phyloP scores from a whole-genome alignment of 78 protist species.

The Diacronema lutheri region DNA sequence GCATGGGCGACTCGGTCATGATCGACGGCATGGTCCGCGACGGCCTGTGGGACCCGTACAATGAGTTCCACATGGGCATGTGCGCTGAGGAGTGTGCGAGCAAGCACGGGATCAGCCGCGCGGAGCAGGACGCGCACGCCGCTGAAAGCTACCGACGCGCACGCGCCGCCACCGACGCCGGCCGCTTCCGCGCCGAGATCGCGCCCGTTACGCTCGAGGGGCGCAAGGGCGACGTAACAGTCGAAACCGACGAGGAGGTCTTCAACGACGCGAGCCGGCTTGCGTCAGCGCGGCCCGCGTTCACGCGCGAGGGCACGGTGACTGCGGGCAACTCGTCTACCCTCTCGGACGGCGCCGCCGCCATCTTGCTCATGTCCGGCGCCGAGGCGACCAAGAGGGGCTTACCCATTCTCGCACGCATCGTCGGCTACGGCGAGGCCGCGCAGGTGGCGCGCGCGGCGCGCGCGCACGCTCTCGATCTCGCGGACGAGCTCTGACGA shows the following conservation, averaged over 20 bases:
- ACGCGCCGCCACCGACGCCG: not conserved
- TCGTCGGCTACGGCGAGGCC: constrained; percentile 84
- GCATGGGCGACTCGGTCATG: constrained; percentile 63
- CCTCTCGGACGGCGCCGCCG: constrained; percentile 94
- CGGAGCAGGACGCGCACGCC: constrained; percentile 86
- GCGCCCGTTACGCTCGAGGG: constrained; percentile 31
- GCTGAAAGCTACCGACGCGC: not conserved
- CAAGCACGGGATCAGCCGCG: constrained; percentile 75
- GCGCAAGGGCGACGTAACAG: constrained; percentile 1
- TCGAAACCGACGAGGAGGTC: not conserved
- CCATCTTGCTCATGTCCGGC: constrained; percentile 74
- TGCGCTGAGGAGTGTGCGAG: constrained; percentile 83
- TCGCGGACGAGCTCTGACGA: no score
- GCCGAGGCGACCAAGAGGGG: constrained; percentile 57
- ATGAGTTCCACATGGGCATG: constrained; percentile 76
- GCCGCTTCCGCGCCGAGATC: constrained; percentile 15
- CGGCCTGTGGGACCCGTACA: constrained; percentile 91
- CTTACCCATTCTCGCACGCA: constrained; percentile 67
- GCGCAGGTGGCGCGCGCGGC: constrained; percentile 35
- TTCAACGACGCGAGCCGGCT: no score
- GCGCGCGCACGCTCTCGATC: no score
- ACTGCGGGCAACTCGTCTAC: constrained; percentile 95
- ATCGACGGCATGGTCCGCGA: constrained; percentile 80
- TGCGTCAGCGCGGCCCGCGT: not conserved
- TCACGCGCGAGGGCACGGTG: constrained; percentile 68